These are phyloP conservation scores for Trichoderma koningii DNA, from an alignment of 2,329 filamentous ascomycete genomes.

Conservation along the genomic window DNA sequence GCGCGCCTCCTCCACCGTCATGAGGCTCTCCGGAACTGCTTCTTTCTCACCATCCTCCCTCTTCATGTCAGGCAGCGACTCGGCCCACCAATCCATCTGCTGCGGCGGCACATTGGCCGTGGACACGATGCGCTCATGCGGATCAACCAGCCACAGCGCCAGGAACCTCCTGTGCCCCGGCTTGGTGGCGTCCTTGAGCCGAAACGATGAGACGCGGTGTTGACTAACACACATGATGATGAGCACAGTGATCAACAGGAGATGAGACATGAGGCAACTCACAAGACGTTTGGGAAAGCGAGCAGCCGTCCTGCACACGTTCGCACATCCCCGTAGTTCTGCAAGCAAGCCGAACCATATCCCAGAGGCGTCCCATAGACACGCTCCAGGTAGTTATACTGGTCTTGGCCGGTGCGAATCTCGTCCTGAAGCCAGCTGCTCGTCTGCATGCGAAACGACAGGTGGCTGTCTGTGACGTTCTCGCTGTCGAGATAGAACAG, in stretches of 20 bases:
- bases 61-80: not conserved
- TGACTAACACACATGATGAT: conserved; percentile 5
- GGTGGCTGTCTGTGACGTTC: conserved; percentile 23
- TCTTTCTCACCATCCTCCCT: not conserved
- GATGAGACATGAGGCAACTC: not conserved
- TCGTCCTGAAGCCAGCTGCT: not conserved
- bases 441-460: conserved; percentile 25
- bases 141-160: conserved; percentile 57
- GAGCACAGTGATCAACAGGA: not conserved
- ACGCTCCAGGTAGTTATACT: conserved; percentile 27
- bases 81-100: conserved; percentile 38
- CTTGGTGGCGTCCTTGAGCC: conserved; percentile 48
- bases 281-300: conserved; percentile 35
- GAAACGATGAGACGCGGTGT: conserved; percentile 42
- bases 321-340: conserved; percentile 33
- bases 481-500: conserved; percentile 33
- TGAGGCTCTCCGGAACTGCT: conserved; percentile 1
- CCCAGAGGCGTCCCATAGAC: conserved; percentile 28
- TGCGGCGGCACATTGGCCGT: conserved; percentile 42
- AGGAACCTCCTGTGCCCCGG: conserved; percentile 56
- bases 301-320: conserved; percentile 33
- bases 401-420: conserved; percentile 2
- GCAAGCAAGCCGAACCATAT: conserved; percentile 11
- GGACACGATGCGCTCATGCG: conserved; percentile 41
- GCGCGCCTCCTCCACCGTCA: conserved; percentile 19